Evolutionary conservation across 2,329 filamentous ascomycete species (phyloP).

Genomic region (Trichoderma arundinaceum): DNA sequence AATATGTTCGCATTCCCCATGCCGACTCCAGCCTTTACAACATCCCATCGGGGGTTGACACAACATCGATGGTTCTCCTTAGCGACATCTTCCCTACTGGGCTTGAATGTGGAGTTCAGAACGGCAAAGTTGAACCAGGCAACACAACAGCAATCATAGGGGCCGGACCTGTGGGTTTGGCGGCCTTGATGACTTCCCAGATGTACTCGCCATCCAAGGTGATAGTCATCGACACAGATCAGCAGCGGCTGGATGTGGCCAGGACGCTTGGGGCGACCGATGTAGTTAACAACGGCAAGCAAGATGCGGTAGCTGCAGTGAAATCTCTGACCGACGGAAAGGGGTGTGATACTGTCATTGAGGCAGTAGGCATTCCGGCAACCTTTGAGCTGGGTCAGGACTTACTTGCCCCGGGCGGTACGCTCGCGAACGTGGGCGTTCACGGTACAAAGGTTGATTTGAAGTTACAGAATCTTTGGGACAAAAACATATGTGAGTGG

Average conservation of each 20-base stretch:
- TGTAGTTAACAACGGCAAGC: slow-evolving; percentile 47
- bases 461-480: slow-evolving; percentile 60
- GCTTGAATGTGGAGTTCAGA: slow-evolving; percentile 59
- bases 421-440: slow-evolving; percentile 63
- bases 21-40: slow-evolving; percentile 55
- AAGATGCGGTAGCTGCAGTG: slow-evolving; percentile 47
- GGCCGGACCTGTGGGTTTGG: slow-evolving; percentile 61
- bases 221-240: slow-evolving; percentile 59
- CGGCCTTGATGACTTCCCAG: slow-evolving; percentile 58
- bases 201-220: slow-evolving; percentile 59
- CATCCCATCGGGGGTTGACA: slow-evolving; percentile 50
- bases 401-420: slow-evolving; percentile 58
- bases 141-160: slow-evolving; percentile 60
- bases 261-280: slow-evolving; percentile 55
- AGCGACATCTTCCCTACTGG: slow-evolving; percentile 64
- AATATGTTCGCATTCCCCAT: slow-evolving; percentile 59
- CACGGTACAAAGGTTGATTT: slow-evolving; percentile 60
- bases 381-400: slow-evolving; percentile 61
- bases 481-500: slow-evolving; percentile 56
- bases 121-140: slow-evolving; percentile 58
- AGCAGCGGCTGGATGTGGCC: slow-evolving; percentile 53
- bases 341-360: slow-evolving; percentile 63
- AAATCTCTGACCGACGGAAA: slow-evolving; percentile 54
- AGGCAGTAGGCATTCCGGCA: slow-evolving; percentile 60
- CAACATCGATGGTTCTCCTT: slow-evolving; percentile 54